Percentiles rank a stretch among this genome's conserved stretches.
phyloP scores from a whole-genome alignment of 192 early-diverging fungal genomes.

The Umbelopsis sp. region DNA sequence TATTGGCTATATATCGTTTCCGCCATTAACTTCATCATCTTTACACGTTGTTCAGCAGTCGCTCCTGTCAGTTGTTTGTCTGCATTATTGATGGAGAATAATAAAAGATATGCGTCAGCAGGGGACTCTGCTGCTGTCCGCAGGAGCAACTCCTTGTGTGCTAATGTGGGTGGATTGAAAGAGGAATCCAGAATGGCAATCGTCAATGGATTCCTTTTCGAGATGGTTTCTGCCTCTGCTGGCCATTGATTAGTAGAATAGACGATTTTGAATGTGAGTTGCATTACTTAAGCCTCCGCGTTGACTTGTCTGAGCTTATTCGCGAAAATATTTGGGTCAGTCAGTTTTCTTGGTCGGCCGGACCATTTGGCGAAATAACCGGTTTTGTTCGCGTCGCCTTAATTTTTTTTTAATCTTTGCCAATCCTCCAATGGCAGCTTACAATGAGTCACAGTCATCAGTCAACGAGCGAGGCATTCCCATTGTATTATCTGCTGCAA shows the following conservation, averaged over 20 bases:
- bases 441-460: slow-evolving; percentile 7
- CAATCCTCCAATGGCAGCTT: not conserved
- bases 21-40: slow-evolving; percentile 73
- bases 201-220: not conserved
- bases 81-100: slow-evolving; percentile 66
- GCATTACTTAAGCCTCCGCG: not conserved
- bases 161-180: slow-evolving; percentile 73
- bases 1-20: slow-evolving; percentile 14
- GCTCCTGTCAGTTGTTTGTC: slow-evolving; percentile 67
- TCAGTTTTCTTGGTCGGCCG: not conserved
- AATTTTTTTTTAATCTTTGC: not conserved
- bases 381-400: not conserved
- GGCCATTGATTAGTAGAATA: not conserved
- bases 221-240: not conserved
- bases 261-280: not conserved
- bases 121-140: slow-evolving; percentile 30
- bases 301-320: not conserved
- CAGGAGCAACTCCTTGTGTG: slow-evolving; percentile 59
- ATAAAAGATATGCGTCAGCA: slow-evolving; percentile 53
- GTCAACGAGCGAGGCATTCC: slow-evolving; percentile 7
- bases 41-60: slow-evolving; percentile 58
- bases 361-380: not conserved
- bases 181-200: slow-evolving; percentile 67
- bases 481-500: not conserved
- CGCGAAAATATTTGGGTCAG: not conserved